These are phyloP conservation scores for Phyllosticta paracitricarpa DNA, from an alignment of 2,329 filamentous ascomycete species.

Conservation along the genomic window DNA sequence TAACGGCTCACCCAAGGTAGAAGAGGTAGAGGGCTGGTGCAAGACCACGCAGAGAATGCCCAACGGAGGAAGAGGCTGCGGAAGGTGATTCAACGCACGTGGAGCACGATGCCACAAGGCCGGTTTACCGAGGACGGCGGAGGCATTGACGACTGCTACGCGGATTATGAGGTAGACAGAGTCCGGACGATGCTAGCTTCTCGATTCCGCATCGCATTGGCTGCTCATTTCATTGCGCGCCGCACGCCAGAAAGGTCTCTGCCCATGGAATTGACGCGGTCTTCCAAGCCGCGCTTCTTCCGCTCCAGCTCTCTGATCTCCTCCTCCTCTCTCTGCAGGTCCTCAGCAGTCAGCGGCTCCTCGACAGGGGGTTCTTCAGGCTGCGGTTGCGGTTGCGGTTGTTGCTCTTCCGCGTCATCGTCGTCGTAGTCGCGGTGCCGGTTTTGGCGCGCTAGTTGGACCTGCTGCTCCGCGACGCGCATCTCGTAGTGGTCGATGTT, in stretches of 20 bases:
- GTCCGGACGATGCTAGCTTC: no score
- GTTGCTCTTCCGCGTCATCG: conserved; percentile 21
- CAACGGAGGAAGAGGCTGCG: no score
- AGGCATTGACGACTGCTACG: no score
- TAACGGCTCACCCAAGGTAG: no score
- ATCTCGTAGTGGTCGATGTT: conserved; percentile 75
- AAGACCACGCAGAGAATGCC: no score
- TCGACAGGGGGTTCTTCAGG: conserved; percentile 19
- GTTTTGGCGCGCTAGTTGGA: conserved; percentile 65
- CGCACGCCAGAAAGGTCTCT: conserved; percentile 39
- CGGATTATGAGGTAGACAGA: no score
- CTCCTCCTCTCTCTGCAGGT: conserved; percentile 59
- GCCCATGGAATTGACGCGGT: conserved; percentile 57
- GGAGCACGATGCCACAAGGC: no score
- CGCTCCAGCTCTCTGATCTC: conserved; percentile 54
- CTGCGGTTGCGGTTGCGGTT: conserved; percentile 40
- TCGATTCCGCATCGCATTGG: not conserved
- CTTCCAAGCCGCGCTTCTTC: conserved; percentile 53
- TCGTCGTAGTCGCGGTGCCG: conserved; percentile 46
- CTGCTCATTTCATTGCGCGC: not conserved
- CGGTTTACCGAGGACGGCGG: no score
- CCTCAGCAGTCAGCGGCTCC: conserved; percentile 54
- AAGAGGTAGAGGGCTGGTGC: no score
- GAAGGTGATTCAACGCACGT: no score
- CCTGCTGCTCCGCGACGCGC: conserved; percentile 65